Evolutionary conservation across 495 filamentous ascomycete genomes (phyloP), one percentile per base, ranked within the genome.

Genomic region (Parathielavia appendiculata): DNA sequence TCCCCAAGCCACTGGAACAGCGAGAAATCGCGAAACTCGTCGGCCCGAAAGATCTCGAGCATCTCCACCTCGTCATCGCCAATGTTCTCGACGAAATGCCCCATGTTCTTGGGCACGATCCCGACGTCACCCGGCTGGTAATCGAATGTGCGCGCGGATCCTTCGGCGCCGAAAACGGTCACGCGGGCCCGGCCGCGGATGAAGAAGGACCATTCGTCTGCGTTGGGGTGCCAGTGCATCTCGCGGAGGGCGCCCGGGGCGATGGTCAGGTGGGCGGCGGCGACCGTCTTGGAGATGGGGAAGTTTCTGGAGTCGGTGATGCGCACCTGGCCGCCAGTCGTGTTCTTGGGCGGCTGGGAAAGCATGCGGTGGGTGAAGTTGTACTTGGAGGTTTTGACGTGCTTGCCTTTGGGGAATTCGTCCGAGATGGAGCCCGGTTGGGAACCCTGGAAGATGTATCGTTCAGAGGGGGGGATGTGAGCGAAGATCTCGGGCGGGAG

Each of bases 1-100:
- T 85, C 81, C 5, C 83, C 85, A 63, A 88, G 66, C 85, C 85
- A 88, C 68, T 88, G 83, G 64, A 84, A 84, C 16, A 87, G 71
- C 5, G 79, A 83, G 62, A 88, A 84, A 54, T 87, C 84, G 39
- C 77, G 70, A 58, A 83, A 83, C 59, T 78, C 70, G 51, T 83
- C 81, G 0, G 80, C 75, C 10, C 78, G 73, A 68, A 84, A 84
- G 13, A 85, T 72, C 63, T 85, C 82, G 39, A 85, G 68, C 71
- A 84, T 75, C 62, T 83, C 80, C n/a, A 85, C 54, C 41, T 81
- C 79, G 54, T 83, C 79, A 40, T 83, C 80, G 26, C 78, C 79
- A 50, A 83, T 74, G 54, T 86, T 86, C 73, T 86, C 81, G 13
- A 86, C 72, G 23, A 83, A 86, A 54, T 85, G 83, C 12, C 82